Percentiles rank a stretch among this genome's conserved stretches.
phyloP scores from a whole-genome alignment of 768 basidiomycete genomes.

The Lactifluus pinguis region DNA sequence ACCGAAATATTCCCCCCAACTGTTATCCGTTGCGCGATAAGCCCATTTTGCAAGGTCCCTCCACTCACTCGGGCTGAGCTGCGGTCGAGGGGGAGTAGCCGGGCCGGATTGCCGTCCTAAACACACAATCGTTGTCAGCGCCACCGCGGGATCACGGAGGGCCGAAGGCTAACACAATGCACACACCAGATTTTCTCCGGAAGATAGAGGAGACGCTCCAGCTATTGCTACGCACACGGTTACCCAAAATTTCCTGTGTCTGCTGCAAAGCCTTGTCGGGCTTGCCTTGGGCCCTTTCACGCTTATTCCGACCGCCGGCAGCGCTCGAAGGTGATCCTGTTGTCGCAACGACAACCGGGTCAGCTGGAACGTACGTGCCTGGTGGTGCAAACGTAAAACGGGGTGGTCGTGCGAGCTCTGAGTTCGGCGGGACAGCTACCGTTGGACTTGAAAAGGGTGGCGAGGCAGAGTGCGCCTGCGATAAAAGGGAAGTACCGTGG shows the following conservation, averaged over 20 bases:
- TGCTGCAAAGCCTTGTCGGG: background rate
- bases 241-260: background rate
- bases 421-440: conserved; percentile 3
- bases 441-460: background rate
- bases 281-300: conserved; percentile 1
- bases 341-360: background rate
- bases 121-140: background rate
- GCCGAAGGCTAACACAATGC: background rate
- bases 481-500: background rate
- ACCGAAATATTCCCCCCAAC: conserved; percentile 26
- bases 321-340: background rate
- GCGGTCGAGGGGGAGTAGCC: background rate
- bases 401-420: conserved; percentile 9
- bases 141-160: background rate
- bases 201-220: conserved; percentile 11
- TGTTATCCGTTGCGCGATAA: conserved; percentile 32
- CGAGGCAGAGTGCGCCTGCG: background rate
- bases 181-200: conserved; percentile 12
- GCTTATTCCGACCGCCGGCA: background rate
- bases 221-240: conserved; percentile 9
- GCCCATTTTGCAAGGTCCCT: conserved; percentile 49
- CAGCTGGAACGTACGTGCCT: conserved; percentile 6
- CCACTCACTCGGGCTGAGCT: conserved; percentile 35
- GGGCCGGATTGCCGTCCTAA: conserved; percentile 13
- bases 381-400: conserved; percentile 12